These are phyloP conservation scores for Trichophyton schoenleinii DNA, from an alignment of 2,329 filamentous ascomycete genomes.

Conservation along the genomic window DNA sequence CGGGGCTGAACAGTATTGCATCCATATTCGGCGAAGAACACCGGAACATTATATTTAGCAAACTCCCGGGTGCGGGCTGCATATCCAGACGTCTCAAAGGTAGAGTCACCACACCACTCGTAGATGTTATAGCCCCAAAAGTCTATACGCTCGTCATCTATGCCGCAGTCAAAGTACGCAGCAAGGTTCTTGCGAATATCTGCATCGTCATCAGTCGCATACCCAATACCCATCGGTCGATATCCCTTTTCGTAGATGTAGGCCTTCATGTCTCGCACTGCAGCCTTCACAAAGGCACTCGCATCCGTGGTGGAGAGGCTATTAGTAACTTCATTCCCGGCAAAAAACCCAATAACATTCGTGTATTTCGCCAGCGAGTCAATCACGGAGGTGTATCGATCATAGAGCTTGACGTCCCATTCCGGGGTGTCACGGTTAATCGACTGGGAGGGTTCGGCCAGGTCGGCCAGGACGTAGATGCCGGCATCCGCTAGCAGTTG, in stretches of 20 bases:
- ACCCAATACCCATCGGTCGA: slow-evolving; percentile 76
- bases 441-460: slow-evolving; percentile 67
- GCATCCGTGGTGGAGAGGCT: slow-evolving; percentile 74
- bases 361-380: slow-evolving; percentile 70
- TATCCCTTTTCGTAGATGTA: slow-evolving; percentile 75
- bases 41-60: slow-evolving; percentile 74
- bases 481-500: slow-evolving; percentile 63
- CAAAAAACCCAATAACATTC: slow-evolving; percentile 95
- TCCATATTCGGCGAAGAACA: slow-evolving; percentile 98
- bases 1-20: slow-evolving; percentile 68
- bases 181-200: slow-evolving; percentile 70
- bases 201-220: slow-evolving; percentile 87
- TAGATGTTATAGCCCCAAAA: slow-evolving; percentile 99
- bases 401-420: slow-evolving; percentile 69
- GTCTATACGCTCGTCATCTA: slow-evolving; percentile 58
- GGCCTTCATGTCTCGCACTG: slow-evolving; percentile 87
- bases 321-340: slow-evolving; percentile 95
- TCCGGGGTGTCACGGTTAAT: slow-evolving; percentile 72
- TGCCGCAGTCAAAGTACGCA: slow-evolving; percentile 79
- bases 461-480: slow-evolving; percentile 90
- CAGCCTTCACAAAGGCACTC: slow-evolving; percentile 92
- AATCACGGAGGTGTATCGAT: slow-evolving; percentile 71
- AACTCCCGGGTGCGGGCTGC: slow-evolving; percentile 75
- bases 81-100: slow-evolving; percentile 65
- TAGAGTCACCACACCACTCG: slow-evolving; percentile 89